phyloP scores from a whole-genome alignment of 2,329 filamentous ascomycete species.

The Trichoderma citrinoviride region DNA sequence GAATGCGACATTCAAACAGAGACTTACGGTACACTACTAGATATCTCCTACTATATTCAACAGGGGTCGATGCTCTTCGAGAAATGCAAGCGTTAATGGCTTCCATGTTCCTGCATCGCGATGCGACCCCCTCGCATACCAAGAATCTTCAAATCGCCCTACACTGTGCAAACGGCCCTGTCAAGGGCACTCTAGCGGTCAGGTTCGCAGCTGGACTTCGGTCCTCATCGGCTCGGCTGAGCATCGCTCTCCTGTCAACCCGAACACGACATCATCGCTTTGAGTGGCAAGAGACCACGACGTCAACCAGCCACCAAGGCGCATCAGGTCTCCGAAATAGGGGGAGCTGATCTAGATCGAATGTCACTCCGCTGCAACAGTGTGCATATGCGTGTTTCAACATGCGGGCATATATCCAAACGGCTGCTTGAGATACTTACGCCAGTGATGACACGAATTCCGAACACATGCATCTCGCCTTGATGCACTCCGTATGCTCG shows the following conservation, averaged over 20 bases:
- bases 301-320: neutral
- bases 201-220: neutral
- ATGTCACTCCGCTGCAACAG: neutral
- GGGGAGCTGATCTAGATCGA: slow-evolving; percentile 1
- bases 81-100: neutral
- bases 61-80: too few species aligned
- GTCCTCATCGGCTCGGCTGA: neutral
- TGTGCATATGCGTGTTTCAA: neutral
- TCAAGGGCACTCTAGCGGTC: neutral
- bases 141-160: neutral
- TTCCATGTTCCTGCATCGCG: neutral
- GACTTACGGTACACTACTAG: neutral
- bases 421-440: neutral
- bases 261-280: slow-evolving; percentile 7
- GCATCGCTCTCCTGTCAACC: neutral
- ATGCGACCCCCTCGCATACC: neutral
- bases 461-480: too few species aligned
- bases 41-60: too few species aligned
- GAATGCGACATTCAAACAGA: too few species aligned
- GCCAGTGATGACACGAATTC: too few species aligned
- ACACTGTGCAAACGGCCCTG: neutral
- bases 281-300: slow-evolving; percentile 10
- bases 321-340: neutral
- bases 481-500: too few species aligned
- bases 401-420: neutral